Evolutionary conservation across 176 grass and related monocot genomes (phyloP).

Genomic region (Bonia amplexicaulis): DNA sequence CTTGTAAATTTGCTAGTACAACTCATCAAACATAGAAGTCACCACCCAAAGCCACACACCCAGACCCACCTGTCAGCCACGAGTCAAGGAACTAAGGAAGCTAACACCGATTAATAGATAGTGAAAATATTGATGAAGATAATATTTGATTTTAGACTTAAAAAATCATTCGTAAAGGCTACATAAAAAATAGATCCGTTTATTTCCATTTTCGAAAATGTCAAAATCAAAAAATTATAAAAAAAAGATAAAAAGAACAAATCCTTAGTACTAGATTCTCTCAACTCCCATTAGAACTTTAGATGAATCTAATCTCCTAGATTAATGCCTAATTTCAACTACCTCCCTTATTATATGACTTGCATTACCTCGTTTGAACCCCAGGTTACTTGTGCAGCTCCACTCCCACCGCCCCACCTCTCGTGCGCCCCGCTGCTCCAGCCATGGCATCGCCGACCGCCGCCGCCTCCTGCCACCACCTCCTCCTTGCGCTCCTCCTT

Average conservation of each 20-base stretch:
- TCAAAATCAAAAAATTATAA: no score
- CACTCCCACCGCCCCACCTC: not conserved
- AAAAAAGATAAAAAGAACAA: no score
- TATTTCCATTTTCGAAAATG: no score
- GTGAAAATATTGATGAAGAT: rapidly evolving
- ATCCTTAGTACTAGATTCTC: no score
- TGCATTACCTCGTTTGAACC: conserved; percentile 15
- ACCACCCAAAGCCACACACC: not conserved
- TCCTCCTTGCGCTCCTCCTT: not conserved
- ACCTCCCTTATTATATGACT: not conserved
- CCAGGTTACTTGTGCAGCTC: not conserved
- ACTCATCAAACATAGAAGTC: not conserved
- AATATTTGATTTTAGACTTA: no score
- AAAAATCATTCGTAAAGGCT: no score
- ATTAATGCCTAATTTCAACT: not conserved
- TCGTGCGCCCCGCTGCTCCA: conserved; percentile 4
- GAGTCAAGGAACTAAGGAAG: not conserved
- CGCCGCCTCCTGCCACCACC: not conserved
- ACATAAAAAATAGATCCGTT: no score
- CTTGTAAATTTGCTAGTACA: not conserved
- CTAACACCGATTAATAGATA: not conserved
- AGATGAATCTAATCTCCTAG: not conserved
- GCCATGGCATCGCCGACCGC: conserved; percentile 20
- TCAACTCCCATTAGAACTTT: not conserved
- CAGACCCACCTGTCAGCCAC: not conserved